Evolutionary conservation across 2,329 filamentous ascomycete species (phyloP).

Genomic region (Venturia oleaginea): DNA sequence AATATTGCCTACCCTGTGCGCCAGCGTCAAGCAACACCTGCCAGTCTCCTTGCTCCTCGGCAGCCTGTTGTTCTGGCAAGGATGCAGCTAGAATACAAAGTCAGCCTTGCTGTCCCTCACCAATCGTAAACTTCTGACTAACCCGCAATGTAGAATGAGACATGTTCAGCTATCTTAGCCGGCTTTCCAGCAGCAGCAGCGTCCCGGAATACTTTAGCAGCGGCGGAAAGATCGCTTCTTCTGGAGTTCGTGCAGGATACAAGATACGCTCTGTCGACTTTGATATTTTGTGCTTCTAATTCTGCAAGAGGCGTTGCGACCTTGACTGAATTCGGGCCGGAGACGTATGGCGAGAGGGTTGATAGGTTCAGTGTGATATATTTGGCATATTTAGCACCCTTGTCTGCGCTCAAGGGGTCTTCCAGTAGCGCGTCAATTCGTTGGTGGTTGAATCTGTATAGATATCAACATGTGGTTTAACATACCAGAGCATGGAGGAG

Average conservation of each 20-base stretch:
- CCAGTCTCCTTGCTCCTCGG: conserved; percentile 80
- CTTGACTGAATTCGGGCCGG: conserved; percentile 88
- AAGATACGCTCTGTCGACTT: conserved; percentile 74
- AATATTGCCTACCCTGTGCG: conserved; percentile 36
- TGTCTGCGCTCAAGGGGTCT: conserved; percentile 61
- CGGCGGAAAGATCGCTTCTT: conserved; percentile 64
- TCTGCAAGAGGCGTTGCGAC: conserved; percentile 68
- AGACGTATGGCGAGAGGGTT: conserved; percentile 72
- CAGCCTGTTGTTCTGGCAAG: conserved; percentile 60
- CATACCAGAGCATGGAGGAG: neutral
- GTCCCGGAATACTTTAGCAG: conserved; percentile 76
- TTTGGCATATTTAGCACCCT: conserved; percentile 74
- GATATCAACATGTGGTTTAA: neutral
- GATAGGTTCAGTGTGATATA: conserved; percentile 72
- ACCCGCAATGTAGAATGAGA: conserved; percentile 74
- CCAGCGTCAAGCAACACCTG: conserved; percentile 71
- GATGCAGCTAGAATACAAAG: conserved; percentile 54
- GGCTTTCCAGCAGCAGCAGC: conserved; percentile 53
- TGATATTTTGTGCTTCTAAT: conserved; percentile 64
- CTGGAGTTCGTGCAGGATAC: conserved; percentile 86
- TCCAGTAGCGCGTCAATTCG: conserved; percentile 62
- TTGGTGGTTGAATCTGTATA: conserved; percentile 53
- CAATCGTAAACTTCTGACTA: neutral
- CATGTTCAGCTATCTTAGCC: conserved; percentile 63
- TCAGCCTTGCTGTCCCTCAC: neutral